These are phyloP conservation scores for Arxiozyma slooffiae DNA, from an alignment of 1,139 yeast genomes.

Conservation along the genomic window DNA sequence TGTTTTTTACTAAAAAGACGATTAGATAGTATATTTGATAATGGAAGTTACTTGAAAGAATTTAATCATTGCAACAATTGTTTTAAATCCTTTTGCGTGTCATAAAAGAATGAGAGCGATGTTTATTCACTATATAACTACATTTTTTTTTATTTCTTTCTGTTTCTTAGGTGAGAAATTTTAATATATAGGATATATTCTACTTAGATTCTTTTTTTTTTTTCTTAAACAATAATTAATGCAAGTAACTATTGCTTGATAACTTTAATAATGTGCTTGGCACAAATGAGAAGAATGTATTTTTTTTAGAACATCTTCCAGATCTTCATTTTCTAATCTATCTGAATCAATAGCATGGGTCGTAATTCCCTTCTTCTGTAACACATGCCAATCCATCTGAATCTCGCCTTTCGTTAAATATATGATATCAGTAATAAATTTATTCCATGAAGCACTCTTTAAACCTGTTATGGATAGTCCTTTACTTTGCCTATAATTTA, in stretches of 20 bases:
- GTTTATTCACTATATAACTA: not conserved
- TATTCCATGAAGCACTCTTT: slow-evolving; percentile 28
- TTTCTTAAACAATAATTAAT: too few relatives aligned
- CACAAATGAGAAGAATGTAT: slow-evolving; percentile 17
- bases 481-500: slow-evolving; percentile 11
- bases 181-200: not conserved
- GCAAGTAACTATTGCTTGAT: not conserved
- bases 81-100: slow-evolving; percentile 33
- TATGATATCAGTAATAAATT: slow-evolving; percentile 48
- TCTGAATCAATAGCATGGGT: slow-evolving; percentile 39
- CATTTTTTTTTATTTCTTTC: not conserved
- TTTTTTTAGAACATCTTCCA: slow-evolving; percentile 15
- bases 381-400: slow-evolving; percentile 35
- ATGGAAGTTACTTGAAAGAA: slow-evolving; percentile 18
- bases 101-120: not conserved
- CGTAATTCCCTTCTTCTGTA: slow-evolving; percentile 37
- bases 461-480: slow-evolving; percentile 2
- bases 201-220: too few relatives aligned
- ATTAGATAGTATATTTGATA: slow-evolving; percentile 33
- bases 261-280: slow-evolving; percentile 1
- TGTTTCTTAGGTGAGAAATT: not conserved
- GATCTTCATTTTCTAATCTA: slow-evolving; percentile 29
- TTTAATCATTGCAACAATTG: slow-evolving; percentile 31
- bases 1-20: slow-evolving; percentile 52
- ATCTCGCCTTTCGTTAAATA: slow-evolving; percentile 42